Evolutionary conservation across 2,329 filamentous ascomycete genomes (phyloP), one percentile per base, ranked within the genome.

Genomic region (Xylariales sp.): DNA sequence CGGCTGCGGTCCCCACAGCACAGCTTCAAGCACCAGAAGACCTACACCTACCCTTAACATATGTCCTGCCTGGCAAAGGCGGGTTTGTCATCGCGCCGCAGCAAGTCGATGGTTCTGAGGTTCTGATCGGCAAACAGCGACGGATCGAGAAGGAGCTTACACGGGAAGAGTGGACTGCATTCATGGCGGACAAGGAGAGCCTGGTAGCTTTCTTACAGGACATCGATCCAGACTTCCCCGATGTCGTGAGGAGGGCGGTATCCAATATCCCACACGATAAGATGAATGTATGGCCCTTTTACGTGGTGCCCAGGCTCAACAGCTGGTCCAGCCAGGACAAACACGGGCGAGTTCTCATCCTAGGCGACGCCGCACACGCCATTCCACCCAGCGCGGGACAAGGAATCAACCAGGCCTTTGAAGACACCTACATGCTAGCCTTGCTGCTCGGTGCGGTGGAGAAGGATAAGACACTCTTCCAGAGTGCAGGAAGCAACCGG

Each of bases 381-480:
- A 43, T 51, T 29, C 46, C 48, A 7, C 46, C 48, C 2, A 44
- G 45, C 2, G 44, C 45, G 1, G 44, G 41, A 8, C 38, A 51
- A 16, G 52, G 52, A 11, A 46, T 47, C 5, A 46, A 46, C 27
- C 46, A 47, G 33, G 50, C 51, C 3, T 48, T 54, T 20, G 49
- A 52, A 15, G 51, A 53, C 32, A 48, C 45, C 6, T 42, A 38
- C 29, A 37, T 33, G 7, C 42, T 54, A 2, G 45, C 45, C 3
- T 16, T 53, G 31, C 27, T 53, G 49, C 8, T 37, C 40, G 8
- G 14, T 21, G 18, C 32, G 42, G 2, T 39, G 36, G 6, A 28
- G 7, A 30, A 30, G 14, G 8, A 15, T 10, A 15, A 30, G 28
- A 15, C 14, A 7, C 7, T 30, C 7, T 15, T 7, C 10, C 28